Base-by-base conservation (phyloP, 164 flowering plant genomes). In the Liquidambar formosana region DNA sequence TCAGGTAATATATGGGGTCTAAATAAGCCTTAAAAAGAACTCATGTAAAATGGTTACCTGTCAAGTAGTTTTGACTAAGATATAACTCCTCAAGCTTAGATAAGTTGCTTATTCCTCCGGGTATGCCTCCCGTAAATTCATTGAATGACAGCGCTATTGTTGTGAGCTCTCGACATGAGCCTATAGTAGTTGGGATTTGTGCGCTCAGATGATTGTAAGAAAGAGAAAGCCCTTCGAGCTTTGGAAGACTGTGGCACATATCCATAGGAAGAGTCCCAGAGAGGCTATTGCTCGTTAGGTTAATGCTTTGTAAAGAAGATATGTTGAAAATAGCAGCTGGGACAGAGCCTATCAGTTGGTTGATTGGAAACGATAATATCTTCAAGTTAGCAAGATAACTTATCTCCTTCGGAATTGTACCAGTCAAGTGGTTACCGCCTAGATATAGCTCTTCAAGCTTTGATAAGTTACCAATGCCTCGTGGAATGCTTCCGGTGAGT, bases 71-170 rank as follows among this genome's bases (percentile, higher is more conserved):
- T n/a, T n/a, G n/a, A n/a, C n/a, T n/a, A n/a, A 69, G 61, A 57
- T 45, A 38, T 10, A 77, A 23, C 46, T 26, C 14, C 38, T 61
- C 22, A 5, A 77, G 64, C 21, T 5, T 0, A 2, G 64, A 25
- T 8, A 73, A n/a, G 26, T 66, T 73, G 10, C 69, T 73, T 19
- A 77, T 54, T 9, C 18, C 71, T 38, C 16, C 51, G 1, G 74
- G 68, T 12, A 75, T 65, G 26, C 53, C 38, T 56, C 78, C 78
- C 1, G 14, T 11, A 11, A 70, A 75, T 14, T 56, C 9, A 38
- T 75, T 75, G 11, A 2, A 13, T 0, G 73, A 54, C 13, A 71
- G 21, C 16, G 57, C 13, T 11, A 63, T 0, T 1, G 13, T 0
- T 10, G 1, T 26, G 27, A 70, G 62, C 26, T 41, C 10, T 18